phyloP scores from a whole-genome alignment of 352 stramenopile species.

The Globisporangium rhizosaccharum region DNA sequence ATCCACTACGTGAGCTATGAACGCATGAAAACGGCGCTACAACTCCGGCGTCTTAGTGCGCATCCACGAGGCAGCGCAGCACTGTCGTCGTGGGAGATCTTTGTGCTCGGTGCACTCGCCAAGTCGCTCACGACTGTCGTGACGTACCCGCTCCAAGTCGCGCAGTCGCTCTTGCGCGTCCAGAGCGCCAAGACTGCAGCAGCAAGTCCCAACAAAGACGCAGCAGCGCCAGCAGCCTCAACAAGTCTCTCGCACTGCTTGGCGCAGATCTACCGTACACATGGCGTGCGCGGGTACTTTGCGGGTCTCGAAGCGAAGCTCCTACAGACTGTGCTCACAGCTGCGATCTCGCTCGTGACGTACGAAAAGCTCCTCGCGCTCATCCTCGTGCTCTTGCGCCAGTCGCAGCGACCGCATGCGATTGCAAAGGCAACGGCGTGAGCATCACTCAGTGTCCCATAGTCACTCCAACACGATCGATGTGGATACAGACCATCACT shows the following conservation, averaged over 20 bases:
- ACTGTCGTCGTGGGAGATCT: conserved; percentile 83
- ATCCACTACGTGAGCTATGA: conserved; percentile 96
- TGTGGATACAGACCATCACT: neutral
- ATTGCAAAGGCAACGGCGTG: conserved; percentile 36
- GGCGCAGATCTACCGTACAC: conserved; percentile 46
- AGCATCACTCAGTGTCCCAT: neutral
- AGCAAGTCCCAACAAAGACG: neutral
- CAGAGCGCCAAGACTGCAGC: conserved; percentile 24
- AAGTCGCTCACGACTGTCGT: conserved; percentile 91
- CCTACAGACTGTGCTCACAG: conserved; percentile 91
- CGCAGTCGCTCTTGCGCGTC: conserved; percentile 87
- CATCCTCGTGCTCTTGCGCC: conserved; percentile 49
- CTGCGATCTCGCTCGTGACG: conserved; percentile 90
- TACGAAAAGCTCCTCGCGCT: conserved; percentile 89
- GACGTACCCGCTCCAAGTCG: conserved; percentile 93
- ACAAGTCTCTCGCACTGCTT: conserved; percentile 30
- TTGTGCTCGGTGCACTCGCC: conserved; percentile 87
- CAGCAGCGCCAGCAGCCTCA: neutral
- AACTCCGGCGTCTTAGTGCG: conserved; percentile 25
- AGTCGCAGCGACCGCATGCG: conserved; percentile 14
- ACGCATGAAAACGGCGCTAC: conserved; percentile 78
- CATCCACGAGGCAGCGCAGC: conserved; percentile 13
- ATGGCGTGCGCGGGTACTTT: conserved; percentile 82
- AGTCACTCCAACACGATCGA: too few relatives aligned
- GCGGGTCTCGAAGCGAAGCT: conserved; percentile 92